Base-by-base conservation (phyloP, 441 rosid genomes). In the Erodium trifolium region DNA sequence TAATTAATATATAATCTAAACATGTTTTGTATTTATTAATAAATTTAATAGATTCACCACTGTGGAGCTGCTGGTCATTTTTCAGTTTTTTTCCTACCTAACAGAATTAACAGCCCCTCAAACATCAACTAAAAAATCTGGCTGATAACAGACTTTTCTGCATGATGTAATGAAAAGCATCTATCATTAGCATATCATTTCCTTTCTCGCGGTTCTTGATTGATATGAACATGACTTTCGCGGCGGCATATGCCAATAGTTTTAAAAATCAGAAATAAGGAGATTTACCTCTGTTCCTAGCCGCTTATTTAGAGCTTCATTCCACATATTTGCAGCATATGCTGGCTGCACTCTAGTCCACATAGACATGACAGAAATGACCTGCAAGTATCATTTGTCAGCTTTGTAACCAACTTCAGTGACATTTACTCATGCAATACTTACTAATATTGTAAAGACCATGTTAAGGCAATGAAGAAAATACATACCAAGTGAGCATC, bases 281-380 rank as follows among this genome's bases (percentile, higher is more conserved):
- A 47, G 34, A 7, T 3, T 4, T 83, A 91, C 99, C 97, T 90
- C 91, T 71, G 96, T 90, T 66, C 84, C 97, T 6, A 92, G 85
- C 65, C 97, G 87, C 79, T 90, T 92, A 78, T 94, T 94, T 29
- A 90, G 79, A 10, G 97, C 97, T 84, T 94, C 98, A 81, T 94
- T 92, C 97, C 97, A 94, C 98, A 94, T 88, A 77, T 92, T 92
- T 63, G 98, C 96, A 73, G 97, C 97, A 80, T 94, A 92, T 72
- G 93, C 83, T 4, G 98, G 97, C 87, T 94, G 97, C 79, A 94
- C 84, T 69, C 96, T 81, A 49, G 90, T 86, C 99, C 97, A 94
- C 91, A 90, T 88, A 75, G 97, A 85, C 97, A 94, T 91, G 91
- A 90, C 90, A 88, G 97, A 94, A 86, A 85, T 77, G 73, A 94